phyloP scores from a whole-genome alignment of 225 moss, liverwort and hornwort species.

The Anthoceros angustus region DNA sequence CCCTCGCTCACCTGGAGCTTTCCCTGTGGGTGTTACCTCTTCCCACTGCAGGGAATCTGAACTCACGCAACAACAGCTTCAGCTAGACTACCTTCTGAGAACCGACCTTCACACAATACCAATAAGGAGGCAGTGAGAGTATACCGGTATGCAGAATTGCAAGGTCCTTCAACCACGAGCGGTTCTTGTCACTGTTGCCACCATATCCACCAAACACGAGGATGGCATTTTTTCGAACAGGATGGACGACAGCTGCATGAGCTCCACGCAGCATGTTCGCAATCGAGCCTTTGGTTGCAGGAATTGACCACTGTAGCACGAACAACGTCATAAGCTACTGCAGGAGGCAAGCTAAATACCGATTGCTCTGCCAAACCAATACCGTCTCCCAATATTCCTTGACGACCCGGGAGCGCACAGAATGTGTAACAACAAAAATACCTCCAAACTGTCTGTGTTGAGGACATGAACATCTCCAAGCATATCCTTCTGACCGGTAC shows the following conservation, averaged over 20 bases:
- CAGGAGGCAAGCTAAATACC: not conserved
- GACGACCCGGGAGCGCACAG: not conserved
- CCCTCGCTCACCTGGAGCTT: conserved; percentile 47
- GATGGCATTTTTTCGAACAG: conserved; percentile 34
- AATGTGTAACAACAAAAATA: conserved; percentile 7
- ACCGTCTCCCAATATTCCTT: not conserved
- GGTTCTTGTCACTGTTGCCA: conserved; percentile 20
- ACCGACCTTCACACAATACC: not conserved
- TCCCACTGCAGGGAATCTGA: conserved; percentile 55
- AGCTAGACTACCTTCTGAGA: not conserved
- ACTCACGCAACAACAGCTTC: not conserved
- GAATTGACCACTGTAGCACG: conserved; percentile 41
- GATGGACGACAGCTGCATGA: conserved; percentile 69
- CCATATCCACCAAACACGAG: conserved; percentile 68
- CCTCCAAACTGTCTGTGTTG: conserved; percentile 45
- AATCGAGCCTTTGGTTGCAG: conserved; percentile 29
- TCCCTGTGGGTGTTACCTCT: conserved; percentile 34
- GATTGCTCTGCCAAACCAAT: not conserved
- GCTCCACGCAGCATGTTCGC: conserved; percentile 56
- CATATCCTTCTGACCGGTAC: conserved; percentile 58
- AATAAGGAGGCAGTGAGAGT: not conserved
- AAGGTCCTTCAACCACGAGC: conserved; percentile 53
- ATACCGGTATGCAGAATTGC: conserved; percentile 48
- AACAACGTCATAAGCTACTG: not conserved
- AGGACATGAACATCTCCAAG: conserved; percentile 67